Evolutionary conservation across 1,139 yeast species (phyloP).

Genomic region (Yamadazyma aaseri): DNA sequence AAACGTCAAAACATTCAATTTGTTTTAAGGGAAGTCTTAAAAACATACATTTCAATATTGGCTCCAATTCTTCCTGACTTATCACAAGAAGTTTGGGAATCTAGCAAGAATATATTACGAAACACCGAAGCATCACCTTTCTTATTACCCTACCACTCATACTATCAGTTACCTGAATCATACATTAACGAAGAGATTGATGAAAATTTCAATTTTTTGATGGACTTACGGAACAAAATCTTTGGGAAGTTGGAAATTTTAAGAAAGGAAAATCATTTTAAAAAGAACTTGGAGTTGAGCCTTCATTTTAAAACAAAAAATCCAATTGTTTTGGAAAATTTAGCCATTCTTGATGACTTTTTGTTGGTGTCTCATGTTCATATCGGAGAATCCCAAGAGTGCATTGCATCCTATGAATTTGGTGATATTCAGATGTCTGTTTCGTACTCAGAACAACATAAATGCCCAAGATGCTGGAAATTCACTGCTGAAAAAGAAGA

Average conservation of each 20-base stretch:
- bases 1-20: conserved; percentile 70
- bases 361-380: conserved; percentile 65
- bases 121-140: conserved; percentile 49
- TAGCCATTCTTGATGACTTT: conserved; percentile 48
- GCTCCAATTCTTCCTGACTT: conserved; percentile 83
- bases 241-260: conserved; percentile 39
- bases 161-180: conserved; percentile 28
- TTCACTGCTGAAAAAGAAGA: conserved; percentile 53
- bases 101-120: conserved; percentile 37
- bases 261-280: conserved; percentile 39
- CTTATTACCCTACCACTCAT: conserved; percentile 37
- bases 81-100: conserved; percentile 86
- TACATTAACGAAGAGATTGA: conserved; percentile 31
- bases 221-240: conserved; percentile 49
- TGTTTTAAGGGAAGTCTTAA: conserved; percentile 61
- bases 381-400: not conserved
- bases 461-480: conserved; percentile 97
- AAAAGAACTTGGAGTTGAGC: conserved; percentile 64
- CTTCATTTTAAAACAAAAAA: conserved; percentile 7
- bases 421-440: conserved; percentile 25
- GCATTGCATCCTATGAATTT: conserved; percentile 15
- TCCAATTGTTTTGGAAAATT: conserved; percentile 36
- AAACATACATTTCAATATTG: conserved; percentile 60
- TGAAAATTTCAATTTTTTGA: conserved; percentile 37
- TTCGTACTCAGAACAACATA: conserved; percentile 38